Evolutionary conservation across 768 basidiomycete species (phyloP), one percentile per base, ranked within the genome.

Genomic region (Strobilomyces dryophilus): DNA sequence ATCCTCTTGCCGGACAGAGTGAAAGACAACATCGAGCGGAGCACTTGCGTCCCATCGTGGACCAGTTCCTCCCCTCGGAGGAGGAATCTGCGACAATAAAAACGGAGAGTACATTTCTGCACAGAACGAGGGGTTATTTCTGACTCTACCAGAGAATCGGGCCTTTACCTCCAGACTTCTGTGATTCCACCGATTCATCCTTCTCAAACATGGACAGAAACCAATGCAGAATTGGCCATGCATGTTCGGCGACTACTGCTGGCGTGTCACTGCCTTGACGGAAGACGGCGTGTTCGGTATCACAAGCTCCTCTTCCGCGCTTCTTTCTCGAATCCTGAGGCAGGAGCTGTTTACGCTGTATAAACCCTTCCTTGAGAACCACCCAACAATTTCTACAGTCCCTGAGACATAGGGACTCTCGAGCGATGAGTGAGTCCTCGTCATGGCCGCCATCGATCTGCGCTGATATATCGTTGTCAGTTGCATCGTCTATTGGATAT

Each of bases 191-290:
- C 10, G 59, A 55, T 59, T 89, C 82, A 54, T 90, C 87, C 57
- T 77, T 79, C 62, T 92, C 87, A 57, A 89, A 88, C 18, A 90
- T 58, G 20, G 70, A 64, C 11, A 92, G 49, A 0, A 90, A 58
- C 84, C 85, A 90, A 20, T 82, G 79, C n/a, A 92, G 74, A 39
- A 84, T 64, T 29, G 79, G 76, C 89, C 89, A 92, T 5, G 87
- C 82, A 55, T 83, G 72, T 44, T 79, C 76, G 21, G 79, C 81
- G 21, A 90, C 77, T 11, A 76, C 62, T 43, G 59, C 52, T 20
- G 66, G 65, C 4, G 48, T 48, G n/a, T n/a, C 47, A 18, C 20
- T 39, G 49, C 31, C 48, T 51, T 56, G 58, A 31, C 61, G 66
- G 48, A 62, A 61, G 49, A 63, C 61, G 5, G 60, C 54, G 6